Evolutionary conservation across 202 grass and related monocot genomes (phyloP), one percentile per base, ranked within the genome.

Genomic region (Sporobolus alterniflorus): DNA sequence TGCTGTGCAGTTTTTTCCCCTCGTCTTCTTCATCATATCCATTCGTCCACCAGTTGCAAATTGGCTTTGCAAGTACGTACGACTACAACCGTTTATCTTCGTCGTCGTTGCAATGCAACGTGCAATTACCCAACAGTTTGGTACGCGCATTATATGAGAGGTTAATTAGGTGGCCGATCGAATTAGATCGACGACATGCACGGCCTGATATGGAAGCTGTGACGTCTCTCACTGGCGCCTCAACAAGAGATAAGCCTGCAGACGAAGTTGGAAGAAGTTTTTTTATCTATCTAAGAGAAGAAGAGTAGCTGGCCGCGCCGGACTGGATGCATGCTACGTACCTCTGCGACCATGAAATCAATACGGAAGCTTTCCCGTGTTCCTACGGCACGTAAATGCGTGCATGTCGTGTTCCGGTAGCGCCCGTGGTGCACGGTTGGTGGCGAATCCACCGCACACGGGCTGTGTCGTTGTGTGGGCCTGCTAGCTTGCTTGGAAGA

Each of bases 371-470:
- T 46, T 84, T 60, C 40, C 82, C 63, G 49, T 57, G 26, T 69
- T 84, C 72, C 26, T 75, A 75, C 71, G 71, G 71, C 62, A 66
- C 46, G 67, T 71, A 57, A 59, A 59, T 74, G 71, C 47, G 31
- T 47, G 68, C 76, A 32, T 17, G 70, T 54, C 47, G 22, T 64
- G 11, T 16, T 66, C n/a, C n/a, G n/a, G n/a, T n/a, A n/a, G n/a
- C n/a, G 24, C 25, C 25, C 14, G 24, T 44, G 1, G 14, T 25
- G 18, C 10, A n/a, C 2, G 63, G 63, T 66, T 66, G 63, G 32
- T 66, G 33, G 34, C 33, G 9, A 66, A 39, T 34, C 63, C 32
- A 66, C 32, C 63, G 32, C 63, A 66, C 21, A 31, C 26, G 44
- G 29, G 47, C 69, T 34, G 7, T 54, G 56, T 40, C n/a, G n/a